A percentile compares a stretch with the other conserved stretches of the same genome.
phyloP scores from a whole-genome alignment of 768 basidiomycete species.

The Basidioascus undulatus region DNA sequence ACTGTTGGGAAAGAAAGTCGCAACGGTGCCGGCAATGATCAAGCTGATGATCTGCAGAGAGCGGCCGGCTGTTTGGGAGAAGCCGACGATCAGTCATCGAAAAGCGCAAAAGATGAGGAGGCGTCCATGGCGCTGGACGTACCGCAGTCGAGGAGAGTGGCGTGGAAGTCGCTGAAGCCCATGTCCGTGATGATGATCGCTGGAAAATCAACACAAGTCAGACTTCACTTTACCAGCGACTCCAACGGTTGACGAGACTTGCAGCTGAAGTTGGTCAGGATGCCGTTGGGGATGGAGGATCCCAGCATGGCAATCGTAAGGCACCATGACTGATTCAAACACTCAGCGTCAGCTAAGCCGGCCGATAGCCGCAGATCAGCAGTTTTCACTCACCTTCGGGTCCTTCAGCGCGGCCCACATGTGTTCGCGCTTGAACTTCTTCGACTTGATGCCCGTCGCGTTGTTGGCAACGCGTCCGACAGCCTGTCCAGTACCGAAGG shows the following conservation, averaged over 20 bases:
- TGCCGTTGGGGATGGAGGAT: slow-evolving; percentile 18
- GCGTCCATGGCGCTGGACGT: no score
- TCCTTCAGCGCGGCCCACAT: slow-evolving; percentile 14
- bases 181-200: slow-evolving; percentile 17
- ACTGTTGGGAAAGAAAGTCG: slow-evolving; percentile 5
- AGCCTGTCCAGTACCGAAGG: no score
- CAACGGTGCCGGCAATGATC: slow-evolving; percentile 17
- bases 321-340: no score
- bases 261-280: slow-evolving; percentile 19
- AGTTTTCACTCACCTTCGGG: slow-evolving; percentile 13
- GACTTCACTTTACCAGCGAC: no score
- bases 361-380: neutral
- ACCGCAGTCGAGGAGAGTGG: slow-evolving; percentile 19
- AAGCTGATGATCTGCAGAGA: slow-evolving; percentile 19
- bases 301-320: slow-evolving; percentile 18
- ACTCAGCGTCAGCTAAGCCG: neutral
- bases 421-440: slow-evolving; percentile 15
- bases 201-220: no score
- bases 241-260: no score
- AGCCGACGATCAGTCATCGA: no score
- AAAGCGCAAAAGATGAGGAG: no score
- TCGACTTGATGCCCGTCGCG: slow-evolving; percentile 17
- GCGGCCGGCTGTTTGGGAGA: no score
- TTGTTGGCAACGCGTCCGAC: slow-evolving; percentile 17
- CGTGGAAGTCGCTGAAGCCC: slow-evolving; percentile 16